phyloP scores from a whole-genome alignment of 2,329 filamentous ascomycete species.

The Fusarium sp. region DNA sequence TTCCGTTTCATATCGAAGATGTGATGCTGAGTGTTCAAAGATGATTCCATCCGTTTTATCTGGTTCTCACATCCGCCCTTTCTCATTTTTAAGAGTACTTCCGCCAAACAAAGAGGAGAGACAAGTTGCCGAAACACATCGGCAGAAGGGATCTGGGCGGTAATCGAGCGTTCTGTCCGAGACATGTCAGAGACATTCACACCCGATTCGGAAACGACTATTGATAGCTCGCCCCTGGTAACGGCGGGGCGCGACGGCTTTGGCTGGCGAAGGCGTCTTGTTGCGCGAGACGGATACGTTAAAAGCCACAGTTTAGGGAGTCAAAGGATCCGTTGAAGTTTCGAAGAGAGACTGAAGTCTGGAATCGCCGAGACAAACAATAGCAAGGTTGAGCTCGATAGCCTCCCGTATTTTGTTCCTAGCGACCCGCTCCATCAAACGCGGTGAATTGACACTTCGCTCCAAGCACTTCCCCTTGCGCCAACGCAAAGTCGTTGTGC shows the following conservation, averaged over 20 bases:
- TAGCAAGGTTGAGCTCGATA: not conserved
- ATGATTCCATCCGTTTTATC: not conserved
- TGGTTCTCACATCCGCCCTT: not conserved
- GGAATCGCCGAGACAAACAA: not conserved
- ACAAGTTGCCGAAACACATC: not conserved
- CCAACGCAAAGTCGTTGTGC: not conserved
- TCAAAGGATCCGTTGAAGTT: not conserved
- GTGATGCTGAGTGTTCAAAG: not conserved
- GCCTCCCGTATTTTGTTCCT: not conserved
- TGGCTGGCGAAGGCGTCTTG: not conserved
- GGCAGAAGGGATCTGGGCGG: not conserved
- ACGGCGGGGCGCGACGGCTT: slow-evolving; percentile 1
- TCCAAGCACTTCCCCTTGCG: not conserved
- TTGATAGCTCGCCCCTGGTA: not conserved
- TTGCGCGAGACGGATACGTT: not conserved
- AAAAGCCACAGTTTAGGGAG: not conserved
- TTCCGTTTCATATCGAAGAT: not conserved
- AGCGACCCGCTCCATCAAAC: not conserved
- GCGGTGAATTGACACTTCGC: not conserved
- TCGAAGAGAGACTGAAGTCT: not conserved
- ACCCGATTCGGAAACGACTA: slow-evolving; percentile 1
- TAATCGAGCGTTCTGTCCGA: not conserved
- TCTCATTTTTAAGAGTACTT: not conserved
- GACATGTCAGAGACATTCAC: slow-evolving; percentile 8
- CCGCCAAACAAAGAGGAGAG: not conserved